phyloP scores from a whole-genome alignment of 371 early-diverging fungal species.

The Batkoa obscura region DNA sequence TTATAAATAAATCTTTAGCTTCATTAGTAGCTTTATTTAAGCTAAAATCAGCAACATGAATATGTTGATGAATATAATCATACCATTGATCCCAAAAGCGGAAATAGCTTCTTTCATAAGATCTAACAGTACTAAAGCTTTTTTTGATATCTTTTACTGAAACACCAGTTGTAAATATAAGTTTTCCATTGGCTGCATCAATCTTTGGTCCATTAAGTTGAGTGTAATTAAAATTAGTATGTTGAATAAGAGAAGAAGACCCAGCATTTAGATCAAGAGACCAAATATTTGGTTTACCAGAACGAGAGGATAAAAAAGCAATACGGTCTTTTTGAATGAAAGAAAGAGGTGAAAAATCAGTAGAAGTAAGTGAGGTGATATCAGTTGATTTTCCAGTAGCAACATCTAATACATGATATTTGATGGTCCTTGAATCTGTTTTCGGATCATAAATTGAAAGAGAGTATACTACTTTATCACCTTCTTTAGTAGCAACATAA shows the following conservation, averaged over 20 bases:
- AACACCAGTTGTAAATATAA: conserved; percentile 32
- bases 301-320: conserved; percentile 25
- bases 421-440: too few species aligned
- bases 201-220: conserved; percentile 21
- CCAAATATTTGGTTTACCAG: conserved; percentile 22
- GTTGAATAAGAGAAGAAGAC: conserved; percentile 14
- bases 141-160: conserved; percentile 17
- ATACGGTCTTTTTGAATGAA: conserved; percentile 27
- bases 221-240: conserved; percentile 25
- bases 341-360: conserved; percentile 21
- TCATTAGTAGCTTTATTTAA: conserved; percentile 15
- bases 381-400: conserved; percentile 10
- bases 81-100: conserved; percentile 48
- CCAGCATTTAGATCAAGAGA: conserved; percentile 21
- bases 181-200: conserved; percentile 16
- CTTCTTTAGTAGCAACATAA: too few species aligned
- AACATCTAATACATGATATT: conserved; percentile 21
- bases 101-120: conserved; percentile 38
- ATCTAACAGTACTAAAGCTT: conserved; percentile 21
- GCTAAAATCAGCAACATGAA: conserved; percentile 3
- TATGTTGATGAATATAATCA: conserved; percentile 24
- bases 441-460: too few species aligned
- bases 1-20: conserved; percentile 25
- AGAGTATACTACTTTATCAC: too few species aligned
- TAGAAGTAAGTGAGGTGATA: conserved; percentile 14